Percentiles rank a stretch among this genome's conserved stretches.
Evolutionary conservation across 2,329 filamentous ascomycete genomes (phyloP).

Genomic region (Colletotrichum graminicola): DNA sequence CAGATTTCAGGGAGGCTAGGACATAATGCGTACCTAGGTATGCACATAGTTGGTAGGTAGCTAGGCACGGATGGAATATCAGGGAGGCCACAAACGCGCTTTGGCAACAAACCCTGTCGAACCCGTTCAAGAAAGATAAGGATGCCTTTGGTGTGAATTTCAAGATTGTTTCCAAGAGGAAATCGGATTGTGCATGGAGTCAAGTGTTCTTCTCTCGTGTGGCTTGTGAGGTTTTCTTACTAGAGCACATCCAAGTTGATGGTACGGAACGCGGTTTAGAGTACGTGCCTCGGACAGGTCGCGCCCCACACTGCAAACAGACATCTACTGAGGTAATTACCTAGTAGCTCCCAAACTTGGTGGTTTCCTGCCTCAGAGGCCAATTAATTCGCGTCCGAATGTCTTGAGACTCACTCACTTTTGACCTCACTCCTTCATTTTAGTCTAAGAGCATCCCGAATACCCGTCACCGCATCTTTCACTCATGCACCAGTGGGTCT

Average conservation of each 20-base stretch:
- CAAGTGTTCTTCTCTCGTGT: neutral
- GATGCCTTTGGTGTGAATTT: too few species aligned
- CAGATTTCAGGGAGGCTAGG: neutral
- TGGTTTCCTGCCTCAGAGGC: neutral
- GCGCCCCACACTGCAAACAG: neutral
- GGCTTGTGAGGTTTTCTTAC: neutral
- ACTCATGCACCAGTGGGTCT: too few species aligned
- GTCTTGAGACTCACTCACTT: neutral
- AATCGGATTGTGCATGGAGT: neutral
- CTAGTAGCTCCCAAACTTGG: too few species aligned
- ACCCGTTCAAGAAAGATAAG: neutral
- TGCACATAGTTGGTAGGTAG: neutral
- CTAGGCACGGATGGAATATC: neutral
- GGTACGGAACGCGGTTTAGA: neutral
- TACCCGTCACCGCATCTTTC: neutral
- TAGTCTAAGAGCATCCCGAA: neutral
- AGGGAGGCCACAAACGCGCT: slow-evolving; percentile 3
- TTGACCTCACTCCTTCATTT: neutral
- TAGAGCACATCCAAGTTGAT: neutral
- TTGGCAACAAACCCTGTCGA: neutral
- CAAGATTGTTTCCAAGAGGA: neutral
- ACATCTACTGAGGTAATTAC: neutral
- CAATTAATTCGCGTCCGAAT: neutral
- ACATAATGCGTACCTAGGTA: neutral
- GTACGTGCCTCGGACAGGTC: neutral